Evolutionary conservation across 306 rosid species (phyloP).

Genomic region (Luffa aegyptiaca): DNA sequence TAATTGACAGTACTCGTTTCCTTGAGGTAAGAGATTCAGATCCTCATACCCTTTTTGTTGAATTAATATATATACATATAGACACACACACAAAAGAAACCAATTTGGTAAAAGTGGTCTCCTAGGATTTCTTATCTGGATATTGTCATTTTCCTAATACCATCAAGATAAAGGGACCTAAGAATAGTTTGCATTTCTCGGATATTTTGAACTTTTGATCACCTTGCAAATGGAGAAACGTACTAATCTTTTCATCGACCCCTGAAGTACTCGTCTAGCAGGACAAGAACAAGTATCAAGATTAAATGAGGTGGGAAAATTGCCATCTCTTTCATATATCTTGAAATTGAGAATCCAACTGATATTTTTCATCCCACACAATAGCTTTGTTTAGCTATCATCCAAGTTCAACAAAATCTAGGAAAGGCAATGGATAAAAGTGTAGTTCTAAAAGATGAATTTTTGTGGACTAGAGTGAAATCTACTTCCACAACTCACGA

Average conservation of each 20-base stretch:
- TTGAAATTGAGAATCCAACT: not conserved
- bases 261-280: not conserved
- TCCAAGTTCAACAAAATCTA: not conserved
- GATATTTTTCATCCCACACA: not conserved
- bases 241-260: not conserved
- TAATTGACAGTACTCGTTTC: too few species aligned
- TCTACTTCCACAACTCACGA: not conserved
- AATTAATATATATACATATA: too few species aligned
- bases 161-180: not conserved
- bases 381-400: not conserved
- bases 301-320: not conserved
- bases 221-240: not conserved
- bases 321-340: not conserved
- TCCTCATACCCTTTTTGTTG: too few species aligned
- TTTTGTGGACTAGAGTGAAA: not conserved
- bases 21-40: too few species aligned
- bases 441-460: not conserved
- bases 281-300: not conserved
- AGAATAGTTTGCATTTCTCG: not conserved
- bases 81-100: not conserved
- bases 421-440: not conserved
- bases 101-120: not conserved
- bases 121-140: not conserved
- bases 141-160: not conserved
- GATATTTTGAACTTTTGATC: not conserved